Base-by-base conservation (phyloP, 23 red algal species). In the Gracilaria domingensis region DNA sequence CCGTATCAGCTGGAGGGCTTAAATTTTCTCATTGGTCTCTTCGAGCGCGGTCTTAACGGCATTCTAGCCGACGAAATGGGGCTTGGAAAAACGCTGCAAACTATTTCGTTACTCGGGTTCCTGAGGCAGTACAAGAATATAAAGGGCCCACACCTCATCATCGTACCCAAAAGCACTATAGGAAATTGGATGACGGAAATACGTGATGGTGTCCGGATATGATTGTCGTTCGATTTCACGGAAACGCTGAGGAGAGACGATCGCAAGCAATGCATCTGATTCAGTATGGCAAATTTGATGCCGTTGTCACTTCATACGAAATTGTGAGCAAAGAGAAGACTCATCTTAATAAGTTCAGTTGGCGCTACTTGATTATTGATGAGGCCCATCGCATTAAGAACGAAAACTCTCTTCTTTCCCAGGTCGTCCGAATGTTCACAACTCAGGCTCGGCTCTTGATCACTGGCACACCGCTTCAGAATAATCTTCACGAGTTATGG, bases 1-100 rank as follows among this genome's bases (percentile, higher is more conserved):
- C 86, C 90, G 3, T 99, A 99, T 66, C 97, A 99, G 72, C 57
- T 99, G 38, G 97, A 99, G 85, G 97, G 97, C 23, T 92, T 99
- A 21, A 99, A 99, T 80, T 99, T 95, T 40, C 61, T 99, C 40
- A 88, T 96, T 42, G 88, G 94, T 36, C 89, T 99, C 47, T 95
- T 89, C 49, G 93, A 99, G 83, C 91, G 94, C 7, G 97, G 97
- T 37, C 80, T 99, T 14, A 99, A 99, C 65, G 97, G 97, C 38
- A 99, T 99, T 40, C 66, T 99, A 25, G 97, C 97, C 8, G 97
- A 99, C 84, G 97, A 99, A 83, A 99, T 99, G 97, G 97, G 97
- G 7, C 74, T 99, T 25, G 97, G 89, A 42, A 92, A 92, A 51
- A 92, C 89, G n/a, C 33, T 99, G 73, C 97, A 99, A 56, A 99